A percentile compares a stretch with the other conserved stretches of the same genome.
Evolutionary conservation across 345 rosid genomes (phyloP).

Genomic region (Pseudoturritis turrita): DNA sequence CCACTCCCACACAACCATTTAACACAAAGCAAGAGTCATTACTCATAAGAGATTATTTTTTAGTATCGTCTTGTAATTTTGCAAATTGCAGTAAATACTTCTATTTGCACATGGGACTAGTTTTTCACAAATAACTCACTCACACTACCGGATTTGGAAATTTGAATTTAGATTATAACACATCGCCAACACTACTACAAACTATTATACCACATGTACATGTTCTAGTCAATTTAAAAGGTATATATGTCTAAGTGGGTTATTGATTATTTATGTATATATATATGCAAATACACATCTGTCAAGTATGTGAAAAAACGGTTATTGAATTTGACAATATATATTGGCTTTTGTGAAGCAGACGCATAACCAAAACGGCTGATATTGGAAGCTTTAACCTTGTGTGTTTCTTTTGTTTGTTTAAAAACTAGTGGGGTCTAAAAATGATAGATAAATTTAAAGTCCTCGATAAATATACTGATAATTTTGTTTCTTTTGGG

Average conservation of each 20-base stretch:
- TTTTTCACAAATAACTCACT: no score
- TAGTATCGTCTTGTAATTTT: no score
- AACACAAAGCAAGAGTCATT: no score
- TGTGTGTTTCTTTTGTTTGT: not conserved
- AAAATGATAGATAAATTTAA: slow-evolving; percentile 1
- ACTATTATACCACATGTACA: not conserved
- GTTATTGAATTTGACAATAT: not conserved
- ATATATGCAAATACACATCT: not conserved
- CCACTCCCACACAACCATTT: no score
- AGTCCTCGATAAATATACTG: not conserved
- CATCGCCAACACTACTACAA: not conserved
- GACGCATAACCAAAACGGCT: slow-evolving; percentile 23
- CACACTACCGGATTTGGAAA: no score
- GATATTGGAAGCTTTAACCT: slow-evolving; percentile 12
- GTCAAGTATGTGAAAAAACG: not conserved
- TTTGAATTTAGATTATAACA: no score
- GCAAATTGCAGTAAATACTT: no score
- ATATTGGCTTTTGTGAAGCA: slow-evolving; percentile 23
- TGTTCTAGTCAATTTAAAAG: not conserved
- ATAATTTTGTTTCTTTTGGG: slow-evolving; percentile 16
- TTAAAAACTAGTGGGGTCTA: slow-evolving; percentile 6
- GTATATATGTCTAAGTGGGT: not conserved
- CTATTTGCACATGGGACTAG: no score
- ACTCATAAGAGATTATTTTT: no score
- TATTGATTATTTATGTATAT: no score